These are phyloP conservation scores for Cochlearia excelsa DNA, from an alignment of 345 rosid species.

Conservation along the genomic window DNA sequence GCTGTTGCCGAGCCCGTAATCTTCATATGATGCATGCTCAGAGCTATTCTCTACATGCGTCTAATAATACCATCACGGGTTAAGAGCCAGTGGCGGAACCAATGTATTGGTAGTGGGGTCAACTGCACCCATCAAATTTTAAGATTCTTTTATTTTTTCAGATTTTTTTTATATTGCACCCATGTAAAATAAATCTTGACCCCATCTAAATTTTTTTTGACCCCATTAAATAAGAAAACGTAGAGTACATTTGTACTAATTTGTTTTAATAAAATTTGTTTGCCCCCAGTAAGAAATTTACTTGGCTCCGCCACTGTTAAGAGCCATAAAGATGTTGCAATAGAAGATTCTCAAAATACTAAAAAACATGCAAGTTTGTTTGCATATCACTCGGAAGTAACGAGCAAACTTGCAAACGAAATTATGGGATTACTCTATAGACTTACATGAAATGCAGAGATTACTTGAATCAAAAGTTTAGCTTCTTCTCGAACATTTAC, in stretches of 20 bases:
- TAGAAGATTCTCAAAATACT: neutral
- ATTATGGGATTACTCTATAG: neutral
- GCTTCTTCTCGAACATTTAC: conserved; percentile 71
- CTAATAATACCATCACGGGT: conserved; percentile 1
- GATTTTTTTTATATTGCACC: too few relatives aligned
- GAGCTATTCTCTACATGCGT: conserved; percentile 36
- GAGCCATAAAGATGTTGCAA: neutral
- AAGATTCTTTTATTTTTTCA: too few relatives aligned
- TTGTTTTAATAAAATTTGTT: too few relatives aligned
- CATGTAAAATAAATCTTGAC: too few relatives aligned
- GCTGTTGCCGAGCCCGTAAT: conserved; percentile 30
- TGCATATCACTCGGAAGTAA: neutral
- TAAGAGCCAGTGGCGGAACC: conserved; percentile 7
- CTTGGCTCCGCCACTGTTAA: too few relatives aligned
- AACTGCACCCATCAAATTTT: too few relatives aligned
- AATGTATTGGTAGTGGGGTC: too few relatives aligned
- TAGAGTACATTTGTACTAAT: too few relatives aligned
- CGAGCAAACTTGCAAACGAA: neutral
- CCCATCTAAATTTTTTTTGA: too few relatives aligned
- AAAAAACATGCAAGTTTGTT: neutral
- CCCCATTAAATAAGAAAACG: too few relatives aligned
- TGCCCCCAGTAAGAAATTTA: too few relatives aligned
- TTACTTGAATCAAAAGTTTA: conserved; percentile 57
- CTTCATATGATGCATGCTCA: conserved; percentile 42
- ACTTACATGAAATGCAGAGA: conserved; percentile 55